Percentiles rank a stretch among this genome's conserved stretches.
Evolutionary conservation across 2,329 filamentous ascomycete genomes (phyloP).

Genomic region (Dactylellina drechsleri): DNA sequence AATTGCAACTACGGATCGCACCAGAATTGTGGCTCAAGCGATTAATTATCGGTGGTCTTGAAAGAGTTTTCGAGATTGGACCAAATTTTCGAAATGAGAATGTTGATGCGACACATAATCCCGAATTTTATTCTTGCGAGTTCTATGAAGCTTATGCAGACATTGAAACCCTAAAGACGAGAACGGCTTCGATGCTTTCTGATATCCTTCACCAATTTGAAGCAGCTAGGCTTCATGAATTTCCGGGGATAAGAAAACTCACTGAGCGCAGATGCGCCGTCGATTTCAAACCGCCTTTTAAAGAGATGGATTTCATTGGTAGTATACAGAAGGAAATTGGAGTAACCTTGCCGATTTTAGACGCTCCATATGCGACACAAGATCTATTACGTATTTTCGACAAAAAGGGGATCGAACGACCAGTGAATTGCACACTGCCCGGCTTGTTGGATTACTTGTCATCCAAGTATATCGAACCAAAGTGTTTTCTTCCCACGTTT

Average conservation of each 20-base stretch:
- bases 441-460: conserved; percentile 84
- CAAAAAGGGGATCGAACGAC: conserved; percentile 65
- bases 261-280: conserved; percentile 57
- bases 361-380: conserved; percentile 67
- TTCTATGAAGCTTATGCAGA: conserved; percentile 90
- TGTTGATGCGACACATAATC: conserved; percentile 90
- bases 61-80: conserved; percentile 91
- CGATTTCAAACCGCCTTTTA: conserved; percentile 69
- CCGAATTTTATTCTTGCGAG: conserved; percentile 96
- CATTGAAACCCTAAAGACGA: conserved; percentile 76
- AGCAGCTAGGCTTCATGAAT: conserved; percentile 62
- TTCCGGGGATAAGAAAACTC: conserved; percentile 28
- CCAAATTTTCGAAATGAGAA: conserved; percentile 93
- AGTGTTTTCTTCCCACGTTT: conserved; percentile 75
- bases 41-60: conserved; percentile 86
- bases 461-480: conserved; percentile 78
- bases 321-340: conserved; percentile 76
- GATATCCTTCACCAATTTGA: conserved; percentile 69
- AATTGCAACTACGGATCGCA: conserved; percentile 83
- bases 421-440: conserved; percentile 69
- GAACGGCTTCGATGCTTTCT: conserved; percentile 77
- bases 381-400: conserved; percentile 68
- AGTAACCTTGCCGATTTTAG: conserved; percentile 73
- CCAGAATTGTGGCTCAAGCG: conserved; percentile 96
- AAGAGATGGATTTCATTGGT: conserved; percentile 82